These are phyloP conservation scores for Athelia sp. DNA, from an alignment of 1,284 basidiomycete species.

Conservation along the genomic window DNA sequence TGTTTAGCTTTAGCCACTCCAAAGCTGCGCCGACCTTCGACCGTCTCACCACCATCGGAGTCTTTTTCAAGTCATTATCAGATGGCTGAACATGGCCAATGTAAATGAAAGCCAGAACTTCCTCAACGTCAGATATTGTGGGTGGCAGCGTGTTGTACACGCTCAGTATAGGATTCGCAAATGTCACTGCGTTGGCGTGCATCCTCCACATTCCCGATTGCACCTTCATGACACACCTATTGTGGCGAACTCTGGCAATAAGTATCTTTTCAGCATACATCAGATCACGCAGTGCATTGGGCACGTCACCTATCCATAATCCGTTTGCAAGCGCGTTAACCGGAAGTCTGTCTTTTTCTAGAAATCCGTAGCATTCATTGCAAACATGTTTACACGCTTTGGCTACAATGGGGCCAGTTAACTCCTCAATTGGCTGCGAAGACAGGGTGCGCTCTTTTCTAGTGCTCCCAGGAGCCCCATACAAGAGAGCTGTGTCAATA, in stretches of 20 bases:
- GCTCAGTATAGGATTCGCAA: conserved; percentile 7
- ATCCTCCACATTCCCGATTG: conserved; percentile 4
- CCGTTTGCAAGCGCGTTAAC: not conserved
- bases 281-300: not conserved
- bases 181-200: conserved; percentile 6
- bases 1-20: conserved; percentile 27
- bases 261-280: not conserved
- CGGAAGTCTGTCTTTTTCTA: not conserved
- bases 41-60: conserved; percentile 23
- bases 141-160: conserved; percentile 9
- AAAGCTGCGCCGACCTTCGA: conserved; percentile 16
- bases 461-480: too few species aligned
- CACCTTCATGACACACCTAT: conserved; percentile 1
- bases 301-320: not conserved
- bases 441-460: too few species aligned
- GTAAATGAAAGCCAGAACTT: conserved; percentile 9
- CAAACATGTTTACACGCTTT: not conserved
- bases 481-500: too few species aligned
- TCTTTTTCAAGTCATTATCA: conserved; percentile 24
- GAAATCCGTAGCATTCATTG: not conserved
- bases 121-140: conserved; percentile 6
- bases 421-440: not conserved
- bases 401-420: not conserved
- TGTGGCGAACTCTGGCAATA: conserved; percentile 6
- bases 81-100: conserved; percentile 17